phyloP scores from a whole-genome alignment of 169 alveolate genomes.

The Babesia gibsoni region DNA sequence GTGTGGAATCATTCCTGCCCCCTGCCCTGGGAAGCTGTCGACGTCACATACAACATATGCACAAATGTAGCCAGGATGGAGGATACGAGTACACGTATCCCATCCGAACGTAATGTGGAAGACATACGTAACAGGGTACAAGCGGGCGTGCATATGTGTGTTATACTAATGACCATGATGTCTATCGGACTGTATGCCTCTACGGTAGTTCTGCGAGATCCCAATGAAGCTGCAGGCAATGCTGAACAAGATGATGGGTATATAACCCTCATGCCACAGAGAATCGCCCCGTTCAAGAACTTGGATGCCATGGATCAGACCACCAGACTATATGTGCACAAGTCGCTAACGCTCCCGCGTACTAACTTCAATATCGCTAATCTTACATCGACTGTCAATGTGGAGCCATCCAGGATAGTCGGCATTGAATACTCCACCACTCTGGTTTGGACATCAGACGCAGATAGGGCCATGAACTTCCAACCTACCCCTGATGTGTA shows the following conservation, averaged over 20 bases:
- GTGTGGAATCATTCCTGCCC: too few relatives aligned
- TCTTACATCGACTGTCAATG: background rate
- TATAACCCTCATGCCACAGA: too few relatives aligned
- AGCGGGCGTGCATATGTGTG: background rate
- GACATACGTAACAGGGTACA: background rate
- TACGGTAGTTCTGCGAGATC: background rate
- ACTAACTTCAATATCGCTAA: conserved; percentile 11
- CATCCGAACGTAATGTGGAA: background rate
- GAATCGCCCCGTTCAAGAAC: background rate
- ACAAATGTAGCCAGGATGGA: conserved; percentile 5
- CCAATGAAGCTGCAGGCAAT: too few relatives aligned
- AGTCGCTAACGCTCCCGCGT: conserved; percentile 46
- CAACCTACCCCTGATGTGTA: background rate
- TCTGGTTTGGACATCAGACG: conserved; percentile 23
- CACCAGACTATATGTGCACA: conserved; percentile 40
- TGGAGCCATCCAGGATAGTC: conserved; percentile 43
- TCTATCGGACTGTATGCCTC: background rate
- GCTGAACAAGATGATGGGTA: too few relatives aligned
- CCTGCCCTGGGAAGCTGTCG: too few relatives aligned
- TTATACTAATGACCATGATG: background rate
- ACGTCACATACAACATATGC: too few relatives aligned
- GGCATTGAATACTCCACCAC: conserved; percentile 13
- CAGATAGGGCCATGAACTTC: conserved; percentile 10
- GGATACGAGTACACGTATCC: background rate
- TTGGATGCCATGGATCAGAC: background rate